Base-by-base conservation (phyloP, 371 early-diverging fungal genomes). In the Mortierella sp. region DNA sequence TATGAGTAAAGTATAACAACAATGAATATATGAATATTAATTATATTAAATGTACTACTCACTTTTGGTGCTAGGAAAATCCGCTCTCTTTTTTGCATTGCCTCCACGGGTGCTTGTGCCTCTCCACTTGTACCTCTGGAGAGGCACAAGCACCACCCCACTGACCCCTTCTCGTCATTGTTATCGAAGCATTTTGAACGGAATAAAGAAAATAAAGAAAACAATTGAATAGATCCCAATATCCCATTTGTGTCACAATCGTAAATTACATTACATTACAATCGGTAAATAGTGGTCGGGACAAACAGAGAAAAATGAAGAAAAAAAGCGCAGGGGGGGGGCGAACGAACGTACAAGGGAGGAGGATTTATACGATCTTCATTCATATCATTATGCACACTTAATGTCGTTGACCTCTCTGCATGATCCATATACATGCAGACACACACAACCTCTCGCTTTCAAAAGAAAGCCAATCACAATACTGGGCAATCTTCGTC, bases 181-280 rank as follows among this genome's bases (percentile, higher is more conserved):
- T 10, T 16, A 45, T 45, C 47, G 47, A 45, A 45, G 47, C 51
- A 20, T 49, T 43, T 3, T 14, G 5, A 43, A 16, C 11, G 52
- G 20, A 52, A 22, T 52, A 22, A 52, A n/a, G n/a, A n/a, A n/a
- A n/a, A n/a, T n/a, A n/a, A n/a, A n/a, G 54, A 54, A 14, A 9
- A 55, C 11, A 55, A 16, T 28, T 24, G 55, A 55, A 28, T 14
- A 28, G 55, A 28, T 28, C 14, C 30, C 16, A 55, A 55, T 28
- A 20, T 55, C 2, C 3, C 55, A 9, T 52, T 24, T 28, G 71
- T 71, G 49, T 45, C 64, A 71, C 71, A 64, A 71, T 24, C 26
- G 49, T 37, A 64, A 71, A 71, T 71, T 71, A 59, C 65, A 71
- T 70, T 68, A 45, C n/a, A n/a, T 39, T 12, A 47, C 26, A 5